A percentile compares a stretch with the other conserved stretches of the same genome.
Conservation (phyloP, 148 eudicot species). For the Pouteria glomerata region DNA sequence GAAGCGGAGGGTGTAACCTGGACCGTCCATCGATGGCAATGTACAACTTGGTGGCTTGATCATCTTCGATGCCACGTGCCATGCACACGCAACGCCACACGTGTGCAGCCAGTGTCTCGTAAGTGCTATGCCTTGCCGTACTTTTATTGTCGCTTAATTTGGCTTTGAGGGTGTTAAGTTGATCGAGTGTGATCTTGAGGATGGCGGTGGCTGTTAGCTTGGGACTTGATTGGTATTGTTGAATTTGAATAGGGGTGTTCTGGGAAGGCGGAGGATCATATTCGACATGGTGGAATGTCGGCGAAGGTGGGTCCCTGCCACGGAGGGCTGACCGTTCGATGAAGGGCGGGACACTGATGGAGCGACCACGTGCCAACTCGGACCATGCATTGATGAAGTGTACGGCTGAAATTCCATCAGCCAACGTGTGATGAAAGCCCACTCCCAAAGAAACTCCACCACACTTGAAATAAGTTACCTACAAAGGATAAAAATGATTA, state of each 20-base stretch:
- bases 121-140: slow-evolving; percentile 16
- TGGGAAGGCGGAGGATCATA: slow-evolving; percentile 20
- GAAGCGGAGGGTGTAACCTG: slow-evolving; percentile 23
- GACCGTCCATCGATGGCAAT: slow-evolving; percentile 21
- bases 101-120: slow-evolving; percentile 19
- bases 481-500: too few species aligned
- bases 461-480: slow-evolving; percentile 34
- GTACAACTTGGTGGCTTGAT: slow-evolving; percentile 24
- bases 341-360: slow-evolving; percentile 26
- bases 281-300: slow-evolving; percentile 21
- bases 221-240: background rate
- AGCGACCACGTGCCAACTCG: slow-evolving; percentile 25
- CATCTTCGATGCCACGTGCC: slow-evolving; percentile 20
- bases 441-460: slow-evolving; percentile 33
- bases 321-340: slow-evolving; percentile 25
- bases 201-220: background rate
- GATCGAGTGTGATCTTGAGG: slow-evolving; percentile 16
- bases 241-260: background rate
- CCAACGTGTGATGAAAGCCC: slow-evolving; percentile 17
- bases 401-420: slow-evolving; percentile 28
- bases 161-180: slow-evolving; percentile 19
- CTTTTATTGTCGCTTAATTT: slow-evolving; percentile 11
- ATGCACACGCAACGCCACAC: slow-evolving; percentile 22
- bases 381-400: slow-evolving; percentile 36
- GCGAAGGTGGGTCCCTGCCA: slow-evolving; percentile 23